Base-by-base conservation (phyloP, 768 basidiomycete species). In the Hortiboletus campestris region DNA sequence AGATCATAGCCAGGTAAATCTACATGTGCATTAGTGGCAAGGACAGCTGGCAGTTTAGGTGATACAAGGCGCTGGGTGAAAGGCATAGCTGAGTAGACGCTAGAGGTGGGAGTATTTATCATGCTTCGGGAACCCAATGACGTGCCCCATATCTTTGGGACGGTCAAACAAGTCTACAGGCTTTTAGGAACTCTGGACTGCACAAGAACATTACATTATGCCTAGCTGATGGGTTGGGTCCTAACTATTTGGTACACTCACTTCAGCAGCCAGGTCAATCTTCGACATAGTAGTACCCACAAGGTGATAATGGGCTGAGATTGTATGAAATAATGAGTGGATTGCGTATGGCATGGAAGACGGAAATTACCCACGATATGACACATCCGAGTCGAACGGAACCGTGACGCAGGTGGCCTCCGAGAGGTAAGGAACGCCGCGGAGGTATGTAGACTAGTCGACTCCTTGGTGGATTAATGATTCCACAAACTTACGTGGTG, bases 1-100 rank as follows among this genome's bases (percentile, higher is more conserved):
- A 67, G 19, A 14, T 67, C 66, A 29, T 69, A 53, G 4, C 66
- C 66, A 25, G 65, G 62, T 51, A 67, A 22, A 29, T 57, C 65
- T 9, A 67, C 57, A 36, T 28, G 10, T 17, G 39, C 28, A 7
- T 53, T 36, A 35, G 19, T 19, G 39, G 43, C 55, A 47, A 66
- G 61, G 10, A 44, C 20, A 11, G 59, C 57, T 25, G 66, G 66
- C 12, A 51, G 46, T 36, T 63, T 55, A 14, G 65, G 65, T 19
- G 38, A 54, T n/a, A 68, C 60, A 8, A 63, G 51, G 42, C 40
- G 56, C 44, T 47, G 66, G 22, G 51, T 25, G 42, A 48, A 49
- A 22, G 64, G 54, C 63, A 64, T 64, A 48, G 38, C 14, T 50
- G 40, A 46, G 22, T 35, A 12, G 12, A 22, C 25, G 20, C 19